Evolutionary conservation across 331 rosid genomes (phyloP).

Genomic region (Phaseolus coccineus): DNA sequence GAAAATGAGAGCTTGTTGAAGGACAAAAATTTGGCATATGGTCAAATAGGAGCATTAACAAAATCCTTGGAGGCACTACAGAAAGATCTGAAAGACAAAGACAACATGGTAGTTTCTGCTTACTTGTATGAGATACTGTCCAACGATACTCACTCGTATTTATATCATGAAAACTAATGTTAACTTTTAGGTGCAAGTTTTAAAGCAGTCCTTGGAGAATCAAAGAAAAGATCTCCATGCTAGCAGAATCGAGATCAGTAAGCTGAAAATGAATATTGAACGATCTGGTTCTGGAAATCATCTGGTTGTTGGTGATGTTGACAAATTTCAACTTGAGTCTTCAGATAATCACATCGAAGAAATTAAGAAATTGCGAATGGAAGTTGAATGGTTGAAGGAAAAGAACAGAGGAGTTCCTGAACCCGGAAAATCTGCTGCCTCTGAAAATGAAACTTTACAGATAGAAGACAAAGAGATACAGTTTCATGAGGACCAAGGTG

Average conservation of each 20-base stretch:
- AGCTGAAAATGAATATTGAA: constrained; percentile 68
- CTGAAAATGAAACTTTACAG: constrained; percentile 50
- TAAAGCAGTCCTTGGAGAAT: constrained; percentile 75
- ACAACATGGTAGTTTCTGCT: constrained; percentile 61
- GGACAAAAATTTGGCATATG: constrained; percentile 64
- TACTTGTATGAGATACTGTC: constrained; percentile 31
- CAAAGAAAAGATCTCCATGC: constrained; percentile 74
- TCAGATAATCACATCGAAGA: constrained; percentile 78
- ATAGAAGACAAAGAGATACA: constrained; percentile 67
- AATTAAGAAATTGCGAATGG: constrained; percentile 69
- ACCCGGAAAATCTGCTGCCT: constrained; percentile 45
- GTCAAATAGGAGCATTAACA: constrained; percentile 63
- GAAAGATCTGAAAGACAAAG: constrained; percentile 77
- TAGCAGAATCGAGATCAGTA: constrained; percentile 73
- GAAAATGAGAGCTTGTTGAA: constrained; percentile 64
- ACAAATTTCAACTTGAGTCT: constrained; percentile 50
- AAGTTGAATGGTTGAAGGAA: constrained; percentile 71
- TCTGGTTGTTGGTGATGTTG: constrained; percentile 49
- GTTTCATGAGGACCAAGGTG: constrained; percentile 76
- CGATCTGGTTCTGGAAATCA: constrained; percentile 53
- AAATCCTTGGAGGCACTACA: constrained; percentile 72
- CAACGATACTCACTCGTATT: constrained; percentile 23
- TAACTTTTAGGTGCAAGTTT: constrained; percentile 66
- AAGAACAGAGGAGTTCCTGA: constrained; percentile 44
- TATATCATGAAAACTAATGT: constrained; percentile 37